phyloP scores from a whole-genome alignment of 2,329 filamentous ascomycete genomes.

The Ploettnerulaceae sp. region DNA sequence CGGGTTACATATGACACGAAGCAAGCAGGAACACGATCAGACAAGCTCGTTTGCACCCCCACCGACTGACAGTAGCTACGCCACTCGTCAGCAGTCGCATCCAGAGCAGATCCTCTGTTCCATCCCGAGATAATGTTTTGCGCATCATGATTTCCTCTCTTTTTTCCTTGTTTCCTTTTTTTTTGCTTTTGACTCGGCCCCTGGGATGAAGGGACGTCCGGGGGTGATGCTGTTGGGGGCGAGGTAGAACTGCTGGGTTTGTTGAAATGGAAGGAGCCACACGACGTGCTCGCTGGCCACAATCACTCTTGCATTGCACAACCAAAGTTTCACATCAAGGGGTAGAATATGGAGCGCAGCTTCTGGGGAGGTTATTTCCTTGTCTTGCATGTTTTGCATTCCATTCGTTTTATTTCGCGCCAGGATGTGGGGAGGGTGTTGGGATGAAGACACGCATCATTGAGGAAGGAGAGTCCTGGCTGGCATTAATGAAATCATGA shows the following conservation, averaged over 20 bases:
- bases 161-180: conserved; percentile 24
- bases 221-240: conserved; percentile 20
- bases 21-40: conserved; percentile 27
- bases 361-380: conserved; percentile 33
- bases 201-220: conserved; percentile 26
- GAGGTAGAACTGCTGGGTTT: conserved; percentile 1
- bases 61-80: conserved; percentile 12
- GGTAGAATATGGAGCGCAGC: conserved; percentile 28
- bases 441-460: conserved; percentile 7
- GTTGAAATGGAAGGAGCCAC: conserved; percentile 12
- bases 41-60: conserved; percentile 32
- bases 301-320: conserved; percentile 3
- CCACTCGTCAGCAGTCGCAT: conserved; percentile 19
- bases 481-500: conserved; percentile 4
- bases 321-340: conserved; percentile 15
- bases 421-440: conserved; percentile 5
- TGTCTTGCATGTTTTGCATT: conserved; percentile 22
- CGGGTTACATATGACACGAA: conserved; percentile 26
- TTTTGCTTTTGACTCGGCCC: conserved; percentile 22
- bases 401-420: conserved; percentile 12
- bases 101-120: conserved; percentile 30
- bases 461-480: conserved; percentile 7
- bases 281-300: conserved; percentile 12
- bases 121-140: conserved; percentile 26
- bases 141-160: conserved; percentile 23